Conservation (phyloP, 371 early-diverging fungal species). For the Parasitella parasitica region DNA sequence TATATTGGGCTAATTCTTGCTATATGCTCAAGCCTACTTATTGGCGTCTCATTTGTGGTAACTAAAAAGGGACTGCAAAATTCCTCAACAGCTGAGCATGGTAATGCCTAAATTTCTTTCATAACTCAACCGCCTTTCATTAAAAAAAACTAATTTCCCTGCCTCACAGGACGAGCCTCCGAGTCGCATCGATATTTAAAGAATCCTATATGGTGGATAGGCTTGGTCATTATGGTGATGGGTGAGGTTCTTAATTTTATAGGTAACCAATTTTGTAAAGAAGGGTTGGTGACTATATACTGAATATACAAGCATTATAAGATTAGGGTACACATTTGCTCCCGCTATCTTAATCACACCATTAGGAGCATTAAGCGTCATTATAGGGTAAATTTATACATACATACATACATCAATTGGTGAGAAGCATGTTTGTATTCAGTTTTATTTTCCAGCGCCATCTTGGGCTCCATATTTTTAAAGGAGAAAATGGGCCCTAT, state of each 20-base stretch:
- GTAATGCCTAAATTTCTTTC: background rate
- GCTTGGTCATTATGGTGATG: slow-evolving; percentile 1
- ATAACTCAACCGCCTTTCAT: background rate
- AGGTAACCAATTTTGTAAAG: slow-evolving; percentile 35
- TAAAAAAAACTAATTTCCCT: background rate
- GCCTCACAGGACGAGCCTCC: background rate
- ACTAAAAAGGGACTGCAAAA: slow-evolving; percentile 6
- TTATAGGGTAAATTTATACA: slow-evolving; percentile 69
- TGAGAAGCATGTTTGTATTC: background rate
- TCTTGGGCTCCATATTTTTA: slow-evolving; percentile 43
- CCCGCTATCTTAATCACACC: slow-evolving; percentile 94
- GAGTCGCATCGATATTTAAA: slow-evolving; percentile 3
- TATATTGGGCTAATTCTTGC: slow-evolving; percentile 4
- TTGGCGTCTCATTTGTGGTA: slow-evolving; percentile 4
- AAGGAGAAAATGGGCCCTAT: slow-evolving; percentile 75
- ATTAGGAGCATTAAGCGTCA: slow-evolving; percentile 86
- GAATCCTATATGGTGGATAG: slow-evolving; percentile 12
- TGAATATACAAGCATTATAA: background rate
- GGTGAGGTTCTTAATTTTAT: slow-evolving; percentile 31
- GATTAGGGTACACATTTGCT: slow-evolving; percentile 65
- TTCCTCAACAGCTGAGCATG: slow-evolving; percentile 3
- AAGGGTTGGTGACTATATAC: background rate
- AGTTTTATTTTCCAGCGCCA: slow-evolving; percentile 28
- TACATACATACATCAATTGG: background rate
- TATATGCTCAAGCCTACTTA: slow-evolving; percentile 2